Evolutionary conservation across 495 filamentous ascomycete species (phyloP).

Genomic region (Staphylotrichum longicolle): DNA sequence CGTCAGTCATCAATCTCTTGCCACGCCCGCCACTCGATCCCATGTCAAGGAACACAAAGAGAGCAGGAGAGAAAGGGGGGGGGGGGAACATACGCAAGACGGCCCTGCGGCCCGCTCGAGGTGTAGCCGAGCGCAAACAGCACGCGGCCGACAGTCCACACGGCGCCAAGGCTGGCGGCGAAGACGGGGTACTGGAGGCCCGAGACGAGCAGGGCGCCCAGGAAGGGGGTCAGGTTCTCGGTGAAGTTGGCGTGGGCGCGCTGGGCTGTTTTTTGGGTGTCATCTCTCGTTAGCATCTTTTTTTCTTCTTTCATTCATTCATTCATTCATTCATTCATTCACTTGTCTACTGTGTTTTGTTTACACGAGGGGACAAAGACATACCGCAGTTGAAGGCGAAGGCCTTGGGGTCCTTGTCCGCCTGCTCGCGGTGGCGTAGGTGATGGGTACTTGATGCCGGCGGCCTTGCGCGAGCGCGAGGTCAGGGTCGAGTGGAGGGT

Average conservation of each 20-base stretch:
- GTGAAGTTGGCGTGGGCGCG: slow-evolving; percentile 70
- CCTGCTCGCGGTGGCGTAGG: slow-evolving; percentile 59
- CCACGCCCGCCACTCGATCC: not conserved
- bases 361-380: not conserved
- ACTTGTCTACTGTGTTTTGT: not conserved
- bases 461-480: slow-evolving; percentile 47
- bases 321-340: not conserved
- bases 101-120: slow-evolving; percentile 37
- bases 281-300: slow-evolving; percentile 25
- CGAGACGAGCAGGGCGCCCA: slow-evolving; percentile 55
- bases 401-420: slow-evolving; percentile 55
- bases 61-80: slow-evolving; percentile 1
- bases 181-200: slow-evolving; percentile 56
- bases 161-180: slow-evolving; percentile 50
- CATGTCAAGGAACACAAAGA: no score
- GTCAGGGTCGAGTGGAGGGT: slow-evolving; percentile 50
- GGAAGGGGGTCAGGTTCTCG: slow-evolving; percentile 61
- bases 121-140: slow-evolving; percentile 63
- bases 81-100: slow-evolving; percentile 27
- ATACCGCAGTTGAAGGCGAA: slow-evolving; percentile 51
- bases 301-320: slow-evolving; percentile 18
- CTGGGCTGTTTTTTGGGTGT: slow-evolving; percentile 47
- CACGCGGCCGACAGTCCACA: slow-evolving; percentile 56
- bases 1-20: not conserved
- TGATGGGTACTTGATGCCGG: slow-evolving; percentile 59